phyloP scores from a whole-genome alignment of 1,284 basidiomycete genomes.

The Sphaerobolus stellatus region DNA sequence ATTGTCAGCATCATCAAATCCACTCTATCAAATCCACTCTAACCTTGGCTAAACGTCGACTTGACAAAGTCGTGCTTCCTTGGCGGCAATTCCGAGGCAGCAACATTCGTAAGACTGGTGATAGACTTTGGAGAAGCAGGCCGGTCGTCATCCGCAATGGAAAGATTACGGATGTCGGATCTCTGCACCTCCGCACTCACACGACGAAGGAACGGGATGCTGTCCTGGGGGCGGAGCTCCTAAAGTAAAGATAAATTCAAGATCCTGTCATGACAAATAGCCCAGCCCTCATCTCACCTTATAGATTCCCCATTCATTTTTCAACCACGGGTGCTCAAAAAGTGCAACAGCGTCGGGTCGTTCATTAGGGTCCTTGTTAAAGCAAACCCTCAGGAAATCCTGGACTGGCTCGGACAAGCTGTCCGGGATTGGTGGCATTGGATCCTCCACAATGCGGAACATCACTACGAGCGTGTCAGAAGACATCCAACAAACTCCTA shows the following conservation, averaged over 20 bases:
- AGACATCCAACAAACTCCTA: slow-evolving; percentile 10
- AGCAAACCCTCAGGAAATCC: slow-evolving; percentile 82
- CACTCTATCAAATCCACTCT: slow-evolving; percentile 35
- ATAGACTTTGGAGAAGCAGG: not conserved
- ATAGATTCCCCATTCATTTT: slow-evolving; percentile 71
- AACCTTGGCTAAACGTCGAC: slow-evolving; percentile 90
- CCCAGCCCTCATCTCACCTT: slow-evolving; percentile 62
- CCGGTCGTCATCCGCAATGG: slow-evolving; percentile 45
- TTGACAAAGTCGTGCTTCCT: slow-evolving; percentile 85
- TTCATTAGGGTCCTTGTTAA: slow-evolving; percentile 80
- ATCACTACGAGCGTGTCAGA: slow-evolving; percentile 57
- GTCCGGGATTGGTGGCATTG: slow-evolving; percentile 81
- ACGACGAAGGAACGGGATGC: slow-evolving; percentile 88
- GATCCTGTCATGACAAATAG: too few species aligned
- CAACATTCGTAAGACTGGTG: slow-evolving; percentile 26
- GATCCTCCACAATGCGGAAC: slow-evolving; percentile 94
- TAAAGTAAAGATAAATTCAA: slow-evolving; percentile 29
- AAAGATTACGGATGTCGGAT: slow-evolving; percentile 54
- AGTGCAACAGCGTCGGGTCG: slow-evolving; percentile 82
- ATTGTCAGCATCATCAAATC: slow-evolving; percentile 17
- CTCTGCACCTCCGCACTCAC: slow-evolving; percentile 84
- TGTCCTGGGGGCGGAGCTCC: slow-evolving; percentile 87
- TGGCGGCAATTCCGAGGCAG: slow-evolving; percentile 33
- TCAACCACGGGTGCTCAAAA: slow-evolving; percentile 90
- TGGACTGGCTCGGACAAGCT: slow-evolving; percentile 69